Percentiles rank a stretch among this genome's conserved stretches.
These are phyloP conservation scores for Amanita pseudoporphyria DNA, from an alignment of 768 basidiomycete genomes.

Conservation along the genomic window DNA sequence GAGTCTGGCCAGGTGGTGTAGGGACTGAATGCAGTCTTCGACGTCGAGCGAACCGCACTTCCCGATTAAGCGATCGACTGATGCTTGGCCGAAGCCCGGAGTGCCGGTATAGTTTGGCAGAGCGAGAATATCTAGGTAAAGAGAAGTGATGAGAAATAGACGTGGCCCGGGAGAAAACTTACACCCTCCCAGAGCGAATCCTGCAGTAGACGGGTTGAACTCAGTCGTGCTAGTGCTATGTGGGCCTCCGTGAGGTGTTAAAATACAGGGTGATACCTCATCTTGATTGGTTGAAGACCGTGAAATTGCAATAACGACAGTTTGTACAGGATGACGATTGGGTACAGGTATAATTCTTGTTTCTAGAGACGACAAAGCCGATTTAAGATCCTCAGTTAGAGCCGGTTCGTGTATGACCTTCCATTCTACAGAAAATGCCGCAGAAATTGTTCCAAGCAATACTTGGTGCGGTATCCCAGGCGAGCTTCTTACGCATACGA, in stretches of 20 bases:
- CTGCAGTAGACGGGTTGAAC: constrained; percentile 33
- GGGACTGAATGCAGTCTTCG: constrained; percentile 49
- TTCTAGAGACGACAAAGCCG: constrained; percentile 29
- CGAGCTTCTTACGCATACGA: constrained; percentile 43
- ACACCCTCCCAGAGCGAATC: constrained; percentile 56
- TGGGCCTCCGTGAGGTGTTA: constrained; percentile 55
- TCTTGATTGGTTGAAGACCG: constrained; percentile 9
- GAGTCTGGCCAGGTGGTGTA: constrained; percentile 36
- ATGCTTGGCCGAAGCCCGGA: constrained; percentile 53
- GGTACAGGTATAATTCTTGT: constrained; percentile 42
- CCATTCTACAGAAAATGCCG: not conserved
- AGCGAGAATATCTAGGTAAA: constrained; percentile 38
- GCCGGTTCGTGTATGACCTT: not conserved
- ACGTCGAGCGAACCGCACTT: constrained; percentile 59
- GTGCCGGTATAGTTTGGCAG: constrained; percentile 63
- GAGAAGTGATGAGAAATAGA: not conserved
- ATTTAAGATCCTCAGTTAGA: constrained; percentile 24
- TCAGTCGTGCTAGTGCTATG: constrained; percentile 38
- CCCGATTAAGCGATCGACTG: constrained; percentile 43
- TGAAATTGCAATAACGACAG: constrained; percentile 36
- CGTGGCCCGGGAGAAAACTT: constrained; percentile 14
- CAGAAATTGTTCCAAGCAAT: constrained; percentile 27
- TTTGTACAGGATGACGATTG: constrained; percentile 38
- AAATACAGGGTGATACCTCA: constrained; percentile 29
- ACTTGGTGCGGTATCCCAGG: constrained; percentile 37